Base-by-base conservation (phyloP, 169 alveolate genomes). In the Cytauxzoon felis region DNA sequence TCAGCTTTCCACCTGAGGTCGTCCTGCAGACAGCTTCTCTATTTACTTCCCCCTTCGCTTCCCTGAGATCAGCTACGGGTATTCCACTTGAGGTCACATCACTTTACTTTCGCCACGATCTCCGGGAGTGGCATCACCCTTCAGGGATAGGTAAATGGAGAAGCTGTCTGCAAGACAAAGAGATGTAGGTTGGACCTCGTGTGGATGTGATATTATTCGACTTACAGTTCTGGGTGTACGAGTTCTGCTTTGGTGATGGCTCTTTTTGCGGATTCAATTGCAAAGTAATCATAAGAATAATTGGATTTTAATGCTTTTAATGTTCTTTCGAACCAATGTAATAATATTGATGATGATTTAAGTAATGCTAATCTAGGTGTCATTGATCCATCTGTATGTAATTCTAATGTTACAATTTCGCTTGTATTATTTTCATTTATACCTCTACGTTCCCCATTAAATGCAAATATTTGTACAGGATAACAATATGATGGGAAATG, bases 361-460 rank as follows among this genome's bases (percentile, higher is more conserved):
- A 90, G 65, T 9, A 90, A 87, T 5, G 88, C 94, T 8, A 85
- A 69, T 30, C 92, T 50, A 0, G 94, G 94, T 1, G 93, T 88
- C 3, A 86, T 80, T 29, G 93, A 81, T 4, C 94, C 94, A 57
- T 90, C 94, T 7, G 94, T 90, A 38, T 90, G 94, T 40, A 90
- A 63, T 59, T 90, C 93, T 23, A 90, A 71, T 33, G 92, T 82
- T 26, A 87, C 92, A 48, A 90, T 78, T 73, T 90, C 94, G 23
- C 93, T 90, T 1, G 89, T 65, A 45, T 66, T 82, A 61, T 88
- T 86, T 49, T 82, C 87, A 59, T 88, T 80, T 36, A 86, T 66
- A 5, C 93, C 93, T 23, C 93, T 78, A 36, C 94, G 53, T 53
- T 90, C 91, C 11, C 93, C 94, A 41, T 69, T 78, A 71, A 81